These are phyloP conservation scores for Dryas octopetala DNA, from an alignment of 306 rosid species.

Conservation along the genomic window DNA sequence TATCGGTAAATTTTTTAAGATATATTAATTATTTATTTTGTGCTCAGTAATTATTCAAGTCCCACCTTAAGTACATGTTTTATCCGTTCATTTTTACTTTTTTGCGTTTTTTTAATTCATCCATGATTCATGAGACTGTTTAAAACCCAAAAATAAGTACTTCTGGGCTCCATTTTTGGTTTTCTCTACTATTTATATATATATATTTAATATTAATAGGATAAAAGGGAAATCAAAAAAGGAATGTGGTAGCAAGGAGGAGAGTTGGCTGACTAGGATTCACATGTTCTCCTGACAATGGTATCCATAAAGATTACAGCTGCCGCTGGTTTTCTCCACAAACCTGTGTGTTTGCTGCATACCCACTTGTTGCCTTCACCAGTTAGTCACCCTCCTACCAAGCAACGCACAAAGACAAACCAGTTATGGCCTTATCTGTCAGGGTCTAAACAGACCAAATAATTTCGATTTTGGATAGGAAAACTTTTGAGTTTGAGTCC, in stretches of 20 bases:
- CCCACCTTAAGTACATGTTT: not conserved
- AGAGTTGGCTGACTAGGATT: not conserved
- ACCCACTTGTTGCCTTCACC: conserved; percentile 17
- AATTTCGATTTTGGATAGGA: conserved; percentile 13
- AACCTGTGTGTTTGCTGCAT: conserved; percentile 19
- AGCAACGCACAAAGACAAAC: conserved; percentile 9
- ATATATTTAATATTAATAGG: not conserved
- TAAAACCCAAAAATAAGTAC: not conserved
- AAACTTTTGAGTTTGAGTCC: not conserved
- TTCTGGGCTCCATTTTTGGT: not conserved
- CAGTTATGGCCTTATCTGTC: not conserved
- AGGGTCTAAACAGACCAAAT: not conserved
- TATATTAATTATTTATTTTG: not conserved
- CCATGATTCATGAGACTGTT: no score
- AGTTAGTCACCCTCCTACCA: conserved; percentile 1
- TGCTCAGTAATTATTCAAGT: not conserved
- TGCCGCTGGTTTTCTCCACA: conserved; percentile 8
- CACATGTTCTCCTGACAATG: conserved; percentile 17
- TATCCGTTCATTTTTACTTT: not conserved
- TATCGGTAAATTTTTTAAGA: not conserved
- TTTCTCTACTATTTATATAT: not conserved
- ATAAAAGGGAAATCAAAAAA: not conserved
- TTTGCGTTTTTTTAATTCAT: no score
- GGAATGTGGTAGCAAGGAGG: not conserved
- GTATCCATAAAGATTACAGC: not conserved